These are phyloP conservation scores for Phialophora tarda DNA, from an alignment of 2,329 filamentous ascomycete species.

Conservation along the genomic window DNA sequence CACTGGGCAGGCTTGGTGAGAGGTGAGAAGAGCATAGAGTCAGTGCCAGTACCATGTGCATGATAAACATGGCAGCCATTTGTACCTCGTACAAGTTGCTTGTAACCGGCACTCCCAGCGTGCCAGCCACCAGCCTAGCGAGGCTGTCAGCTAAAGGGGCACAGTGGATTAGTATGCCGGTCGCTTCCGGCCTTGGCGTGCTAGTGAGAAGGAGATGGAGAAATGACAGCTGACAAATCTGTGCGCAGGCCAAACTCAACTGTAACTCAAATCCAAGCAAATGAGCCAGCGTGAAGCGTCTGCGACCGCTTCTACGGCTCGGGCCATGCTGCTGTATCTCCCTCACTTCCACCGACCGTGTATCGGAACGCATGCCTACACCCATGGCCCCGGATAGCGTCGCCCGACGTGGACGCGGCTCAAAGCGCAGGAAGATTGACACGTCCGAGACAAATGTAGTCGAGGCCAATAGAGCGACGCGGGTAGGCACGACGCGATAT, in stretches of 20 bases:
- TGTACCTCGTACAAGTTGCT: background rate
- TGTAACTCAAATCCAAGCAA: background rate
- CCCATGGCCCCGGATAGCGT: conserved; percentile 3
- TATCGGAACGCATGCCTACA: background rate
- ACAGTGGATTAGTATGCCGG: background rate
- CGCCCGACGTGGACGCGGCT: conserved; percentile 7
- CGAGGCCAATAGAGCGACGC: background rate
- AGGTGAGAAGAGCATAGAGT: background rate
- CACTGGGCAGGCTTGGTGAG: no score
- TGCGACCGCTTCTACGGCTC: background rate
- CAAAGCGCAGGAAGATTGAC: conserved; percentile 18
- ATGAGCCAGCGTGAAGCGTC: background rate
- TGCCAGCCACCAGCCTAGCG: background rate
- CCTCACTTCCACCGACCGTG: background rate
- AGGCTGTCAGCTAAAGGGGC: background rate
- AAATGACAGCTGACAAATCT: conserved; percentile 5
- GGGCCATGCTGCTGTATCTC: background rate
- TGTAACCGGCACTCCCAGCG: background rate
- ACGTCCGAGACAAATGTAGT: background rate
- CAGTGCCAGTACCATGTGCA: background rate
- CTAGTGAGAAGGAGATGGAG: background rate
- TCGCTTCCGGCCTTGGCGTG: background rate
- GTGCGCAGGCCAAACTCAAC: background rate
- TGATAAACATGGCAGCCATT: background rate
- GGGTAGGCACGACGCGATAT: background rate